A percentile compares a stretch with the other conserved stretches of the same genome.
Conservation (phyloP, 306 rosid species). For the Geum urbanum region DNA sequence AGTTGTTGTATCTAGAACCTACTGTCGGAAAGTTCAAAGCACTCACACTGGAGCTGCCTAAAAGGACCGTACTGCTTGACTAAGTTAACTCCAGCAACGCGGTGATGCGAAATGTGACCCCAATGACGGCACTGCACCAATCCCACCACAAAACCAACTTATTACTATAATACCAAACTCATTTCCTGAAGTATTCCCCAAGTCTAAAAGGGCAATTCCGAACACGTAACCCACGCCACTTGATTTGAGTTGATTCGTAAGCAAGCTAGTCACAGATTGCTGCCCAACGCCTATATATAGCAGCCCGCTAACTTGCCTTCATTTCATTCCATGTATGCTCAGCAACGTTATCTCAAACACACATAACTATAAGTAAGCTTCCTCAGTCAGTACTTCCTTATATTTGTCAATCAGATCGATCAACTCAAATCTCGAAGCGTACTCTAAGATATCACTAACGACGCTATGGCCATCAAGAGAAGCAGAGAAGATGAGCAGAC, state of each 20-base stretch:
- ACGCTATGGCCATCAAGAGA: constrained; percentile 45
- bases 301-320: too few species aligned
- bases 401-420: not conserved
- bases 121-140: constrained; percentile 1
- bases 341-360: not conserved
- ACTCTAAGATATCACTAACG: not conserved
- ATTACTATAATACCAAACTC: not conserved
- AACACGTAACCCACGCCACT: not conserved
- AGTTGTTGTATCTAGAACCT: not conserved
- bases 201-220: constrained; percentile 1
- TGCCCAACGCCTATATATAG: not conserved
- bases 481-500: constrained; percentile 25
- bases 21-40: not conserved
- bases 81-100: constrained; percentile 16
- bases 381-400: not conserved
- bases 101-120: constrained; percentile 17
- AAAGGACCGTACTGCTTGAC: constrained; percentile 22
- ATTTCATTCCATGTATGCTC: not conserved
- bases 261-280: not conserved
- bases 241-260: not conserved
- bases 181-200: not conserved
- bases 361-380: not conserved
- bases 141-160: not conserved
- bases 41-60: constrained; percentile 4
- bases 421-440: not conserved